Percentiles rank a stretch among this genome's conserved stretches.
These are phyloP conservation scores for Saraca asoca DNA, from an alignment of 331 rosid genomes.

Conservation along the genomic window DNA sequence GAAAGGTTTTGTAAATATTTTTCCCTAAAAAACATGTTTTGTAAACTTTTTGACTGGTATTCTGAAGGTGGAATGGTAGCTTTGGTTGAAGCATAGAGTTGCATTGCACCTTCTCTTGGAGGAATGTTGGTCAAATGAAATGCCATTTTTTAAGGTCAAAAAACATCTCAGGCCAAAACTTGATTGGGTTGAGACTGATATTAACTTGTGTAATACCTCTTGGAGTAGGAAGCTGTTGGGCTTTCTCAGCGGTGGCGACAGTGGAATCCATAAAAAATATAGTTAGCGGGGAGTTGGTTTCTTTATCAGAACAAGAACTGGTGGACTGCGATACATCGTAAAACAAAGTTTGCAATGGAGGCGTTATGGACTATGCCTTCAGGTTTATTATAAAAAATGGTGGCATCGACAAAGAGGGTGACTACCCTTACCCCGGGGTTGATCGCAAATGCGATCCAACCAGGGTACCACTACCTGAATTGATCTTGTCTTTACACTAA, in stretches of 20 bases:
- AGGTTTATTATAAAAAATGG: slow-evolving; percentile 59
- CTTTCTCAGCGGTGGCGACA: slow-evolving; percentile 61
- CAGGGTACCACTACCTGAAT: slow-evolving; percentile 32
- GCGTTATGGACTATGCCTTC: slow-evolving; percentile 71
- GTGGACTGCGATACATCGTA: slow-evolving; percentile 54
- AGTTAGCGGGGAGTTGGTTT: slow-evolving; percentile 47
- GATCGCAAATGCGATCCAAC: slow-evolving; percentile 42
- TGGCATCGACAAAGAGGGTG: slow-evolving; percentile 54
- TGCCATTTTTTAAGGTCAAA: not conserved
- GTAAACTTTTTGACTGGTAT: too few species aligned
- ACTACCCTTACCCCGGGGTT: slow-evolving; percentile 54
- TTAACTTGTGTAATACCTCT: not conserved
- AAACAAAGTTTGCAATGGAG: slow-evolving; percentile 61
- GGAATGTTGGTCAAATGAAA: too few species aligned
- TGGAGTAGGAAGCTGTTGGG: slow-evolving; percentile 72
- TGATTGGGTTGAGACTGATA: not conserved
- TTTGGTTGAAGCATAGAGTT: not conserved
- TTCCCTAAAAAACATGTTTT: too few species aligned
- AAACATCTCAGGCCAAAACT: not conserved
- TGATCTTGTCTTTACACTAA: not conserved
- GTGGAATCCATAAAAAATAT: slow-evolving; percentile 67
- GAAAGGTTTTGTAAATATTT: too few species aligned
- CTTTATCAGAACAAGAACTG: slow-evolving; percentile 65
- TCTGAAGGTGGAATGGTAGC: too few species aligned
- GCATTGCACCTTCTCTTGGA: not conserved